These are phyloP conservation scores for Kockovaella imperatae DNA, from an alignment of 768 basidiomycete genomes.

Conservation along the genomic window DNA sequence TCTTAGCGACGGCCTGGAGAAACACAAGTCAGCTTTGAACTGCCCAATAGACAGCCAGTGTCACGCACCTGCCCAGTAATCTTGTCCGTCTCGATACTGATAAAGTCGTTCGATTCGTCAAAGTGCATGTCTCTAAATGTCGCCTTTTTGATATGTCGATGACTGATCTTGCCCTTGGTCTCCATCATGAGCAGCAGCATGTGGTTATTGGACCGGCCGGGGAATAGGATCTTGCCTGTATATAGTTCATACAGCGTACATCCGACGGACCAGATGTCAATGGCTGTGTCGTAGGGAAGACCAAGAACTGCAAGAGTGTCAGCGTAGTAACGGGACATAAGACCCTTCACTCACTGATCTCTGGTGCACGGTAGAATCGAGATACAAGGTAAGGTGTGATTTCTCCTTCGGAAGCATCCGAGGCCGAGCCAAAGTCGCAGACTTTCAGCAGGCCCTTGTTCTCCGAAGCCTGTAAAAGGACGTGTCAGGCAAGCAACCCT, in stretches of 20 bases:
- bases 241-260: constrained; percentile 73
- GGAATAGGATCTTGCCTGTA: constrained; percentile 94
- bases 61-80: constrained; percentile 70
- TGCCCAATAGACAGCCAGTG: background rate
- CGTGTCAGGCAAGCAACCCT: background rate
- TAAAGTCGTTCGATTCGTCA: constrained; percentile 81
- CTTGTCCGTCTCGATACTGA: constrained; percentile 70
- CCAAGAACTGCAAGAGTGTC: constrained; percentile 64
- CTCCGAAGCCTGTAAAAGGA: constrained; percentile 70
- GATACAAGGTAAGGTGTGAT: constrained; percentile 97
- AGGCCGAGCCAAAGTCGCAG: constrained; percentile 94
- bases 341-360: constrained; percentile 69
- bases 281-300: constrained; percentile 81
- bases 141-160: constrained; percentile 88
- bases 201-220: constrained; percentile 92
- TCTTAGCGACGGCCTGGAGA: constrained; percentile 67
- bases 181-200: constrained; percentile 99
- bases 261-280: constrained; percentile 95
- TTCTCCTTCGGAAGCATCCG: constrained; percentile 78
- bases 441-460: constrained; percentile 86
- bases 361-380: constrained; percentile 94
- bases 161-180: constrained; percentile 84
- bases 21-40: background rate
- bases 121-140: constrained; percentile 89
- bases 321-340: background rate